phyloP scores from a whole-genome alignment of 2,329 filamentous ascomycete species.

The Aspergillus udagawae region DNA sequence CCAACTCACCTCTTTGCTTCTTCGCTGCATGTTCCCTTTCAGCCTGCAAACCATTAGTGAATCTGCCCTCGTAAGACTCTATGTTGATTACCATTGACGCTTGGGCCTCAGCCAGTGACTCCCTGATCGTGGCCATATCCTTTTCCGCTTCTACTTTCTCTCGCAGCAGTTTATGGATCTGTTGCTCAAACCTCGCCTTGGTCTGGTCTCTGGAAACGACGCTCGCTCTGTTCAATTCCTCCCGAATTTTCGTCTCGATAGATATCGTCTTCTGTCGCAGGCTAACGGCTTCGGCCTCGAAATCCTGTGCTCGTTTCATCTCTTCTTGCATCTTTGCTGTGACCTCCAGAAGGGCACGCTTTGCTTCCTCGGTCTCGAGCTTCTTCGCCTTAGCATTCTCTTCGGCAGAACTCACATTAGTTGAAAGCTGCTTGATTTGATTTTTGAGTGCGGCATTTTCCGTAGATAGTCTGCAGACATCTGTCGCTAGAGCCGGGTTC shows the following conservation, averaged over 20 bases:
- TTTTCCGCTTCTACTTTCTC: constrained; percentile 24
- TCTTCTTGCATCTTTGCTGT: constrained; percentile 11
- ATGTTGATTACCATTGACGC: constrained; percentile 21
- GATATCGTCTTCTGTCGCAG: constrained; percentile 18
- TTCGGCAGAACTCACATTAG: constrained; percentile 12
- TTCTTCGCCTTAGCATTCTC: constrained; percentile 17
- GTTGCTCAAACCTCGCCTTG: constrained; percentile 27
- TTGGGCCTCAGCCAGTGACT: constrained; percentile 18
- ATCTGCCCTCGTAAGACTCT: background rate
- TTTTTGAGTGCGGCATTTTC: constrained; percentile 24
- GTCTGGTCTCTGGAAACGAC: constrained; percentile 23
- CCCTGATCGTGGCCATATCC: constrained; percentile 9
- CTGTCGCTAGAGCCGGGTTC: constrained; percentile 13
- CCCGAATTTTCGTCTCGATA: constrained; percentile 24
- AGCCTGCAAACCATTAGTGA: constrained; percentile 17
- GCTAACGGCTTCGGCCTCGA: constrained; percentile 20
- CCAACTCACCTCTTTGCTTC: constrained; percentile 9
- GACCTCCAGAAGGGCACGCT: constrained; percentile 17
- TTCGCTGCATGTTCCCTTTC: constrained; percentile 13
- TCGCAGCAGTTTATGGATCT: constrained; percentile 20
- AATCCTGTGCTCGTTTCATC: constrained; percentile 11
- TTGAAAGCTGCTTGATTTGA: constrained; percentile 19
- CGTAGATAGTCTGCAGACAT: constrained; percentile 20
- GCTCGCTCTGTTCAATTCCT: constrained; percentile 31
- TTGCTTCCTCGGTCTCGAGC: constrained; percentile 14